Evolutionary conservation across 768 basidiomycete genomes (phyloP).

Genomic region (Boletus huronensis): DNA sequence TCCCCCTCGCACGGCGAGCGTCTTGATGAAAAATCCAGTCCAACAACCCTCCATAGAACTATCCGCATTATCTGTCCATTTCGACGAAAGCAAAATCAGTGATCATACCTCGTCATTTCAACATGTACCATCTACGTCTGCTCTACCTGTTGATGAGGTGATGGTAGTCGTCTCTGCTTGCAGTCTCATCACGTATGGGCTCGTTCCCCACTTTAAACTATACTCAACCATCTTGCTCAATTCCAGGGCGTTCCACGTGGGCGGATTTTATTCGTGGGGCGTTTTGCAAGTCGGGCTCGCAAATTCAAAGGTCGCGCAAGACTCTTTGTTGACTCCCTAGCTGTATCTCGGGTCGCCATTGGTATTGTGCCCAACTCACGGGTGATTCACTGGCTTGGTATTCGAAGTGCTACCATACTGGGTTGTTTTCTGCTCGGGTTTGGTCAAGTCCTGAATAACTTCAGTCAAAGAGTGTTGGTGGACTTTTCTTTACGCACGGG

Average conservation of each 20-base stretch:
- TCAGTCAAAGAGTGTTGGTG: conserved; percentile 20
- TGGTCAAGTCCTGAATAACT: conserved; percentile 28
- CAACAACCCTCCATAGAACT: background rate
- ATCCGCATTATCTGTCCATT: background rate
- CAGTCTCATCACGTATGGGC: conserved; percentile 24
- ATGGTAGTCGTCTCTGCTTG: conserved; percentile 31
- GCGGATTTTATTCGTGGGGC: conserved; percentile 30
- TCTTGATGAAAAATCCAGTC: background rate
- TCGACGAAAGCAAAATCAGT: background rate
- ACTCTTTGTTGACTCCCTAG: conserved; percentile 34
- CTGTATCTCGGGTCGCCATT: conserved; percentile 28
- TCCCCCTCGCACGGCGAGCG: background rate
- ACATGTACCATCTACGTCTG: background rate
- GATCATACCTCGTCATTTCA: background rate
- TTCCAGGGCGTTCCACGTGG: conserved; percentile 26
- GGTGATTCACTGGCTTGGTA: conserved; percentile 30
- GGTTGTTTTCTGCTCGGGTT: conserved; percentile 29
- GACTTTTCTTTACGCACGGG: conserved; percentile 29
- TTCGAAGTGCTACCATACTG: conserved; percentile 26
- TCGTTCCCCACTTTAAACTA: background rate
- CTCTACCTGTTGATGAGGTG: conserved; percentile 11
- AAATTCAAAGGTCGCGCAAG: conserved; percentile 21
- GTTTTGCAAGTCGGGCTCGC: conserved; percentile 31
- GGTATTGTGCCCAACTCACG: conserved; percentile 28
- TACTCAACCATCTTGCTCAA: background rate